Evolutionary conservation across 306 rosid species (phyloP).

Genomic region (Carpinus viminea): DNA sequence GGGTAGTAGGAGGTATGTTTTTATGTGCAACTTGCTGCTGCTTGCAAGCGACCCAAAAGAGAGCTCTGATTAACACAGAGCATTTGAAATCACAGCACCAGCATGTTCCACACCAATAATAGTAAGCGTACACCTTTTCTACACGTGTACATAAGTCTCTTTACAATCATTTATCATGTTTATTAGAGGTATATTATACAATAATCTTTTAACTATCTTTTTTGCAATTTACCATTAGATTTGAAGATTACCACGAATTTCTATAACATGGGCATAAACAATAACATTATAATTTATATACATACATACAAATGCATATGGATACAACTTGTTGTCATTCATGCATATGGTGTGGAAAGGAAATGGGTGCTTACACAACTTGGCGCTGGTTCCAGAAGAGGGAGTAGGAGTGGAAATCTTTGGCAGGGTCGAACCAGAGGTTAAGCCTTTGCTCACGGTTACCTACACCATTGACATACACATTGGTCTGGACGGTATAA

Average conservation of each 20-base stretch:
- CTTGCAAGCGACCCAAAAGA: constrained; percentile 6
- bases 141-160: too few species aligned
- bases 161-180: too few species aligned
- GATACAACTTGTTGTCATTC: too few species aligned
- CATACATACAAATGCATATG: too few species aligned
- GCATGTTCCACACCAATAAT: background rate
- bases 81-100: background rate
- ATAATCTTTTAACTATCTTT: too few species aligned
- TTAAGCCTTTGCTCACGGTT: constrained; percentile 89
- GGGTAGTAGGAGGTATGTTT: constrained; percentile 7
- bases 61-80: constrained; percentile 22
- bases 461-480: constrained; percentile 86
- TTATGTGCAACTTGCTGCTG: background rate
- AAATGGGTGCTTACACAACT: constrained; percentile 64
- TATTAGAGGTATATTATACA: too few species aligned
- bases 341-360: background rate
- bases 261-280: too few species aligned
- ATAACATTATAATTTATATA: too few species aligned
- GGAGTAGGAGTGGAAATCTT: constrained; percentile 76
- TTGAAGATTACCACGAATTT: too few species aligned
- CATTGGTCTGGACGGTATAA: constrained; percentile 78
- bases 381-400: constrained; percentile 92
- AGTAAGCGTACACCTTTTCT: background rate
- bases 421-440: constrained; percentile 91
- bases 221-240: too few species aligned